A percentile compares a stretch with the other conserved stretches of the same genome.
Conservation (phyloP, 2,329 filamentous ascomycete species). For the Pseudofabraea citricarpa region DNA sequence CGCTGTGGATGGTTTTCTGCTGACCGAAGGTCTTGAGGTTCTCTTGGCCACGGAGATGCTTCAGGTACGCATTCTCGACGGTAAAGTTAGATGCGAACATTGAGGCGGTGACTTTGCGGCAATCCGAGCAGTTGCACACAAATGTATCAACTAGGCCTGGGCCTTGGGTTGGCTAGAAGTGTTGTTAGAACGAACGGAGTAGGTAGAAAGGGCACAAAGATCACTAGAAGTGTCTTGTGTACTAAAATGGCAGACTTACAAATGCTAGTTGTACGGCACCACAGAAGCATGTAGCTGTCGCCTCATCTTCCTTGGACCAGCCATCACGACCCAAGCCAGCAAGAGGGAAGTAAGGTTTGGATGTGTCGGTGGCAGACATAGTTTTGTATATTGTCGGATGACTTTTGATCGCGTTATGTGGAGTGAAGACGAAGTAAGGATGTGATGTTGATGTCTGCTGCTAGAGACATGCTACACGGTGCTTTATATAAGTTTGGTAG, state of each 20-base stretch:
- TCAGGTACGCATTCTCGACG: slow-evolving; percentile 38
- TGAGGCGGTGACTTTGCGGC: slow-evolving; percentile 56
- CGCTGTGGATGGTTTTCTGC: slow-evolving; percentile 39
- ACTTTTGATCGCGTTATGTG: too few species aligned
- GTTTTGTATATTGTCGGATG: too few species aligned
- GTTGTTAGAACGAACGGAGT: neutral
- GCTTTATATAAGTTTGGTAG: too few species aligned
- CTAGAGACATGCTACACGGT: too few species aligned
- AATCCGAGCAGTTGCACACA: slow-evolving; percentile 57
- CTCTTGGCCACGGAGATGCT: slow-evolving; percentile 45
- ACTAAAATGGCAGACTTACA: slow-evolving; percentile 30
- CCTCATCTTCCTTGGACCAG: slow-evolving; percentile 39
- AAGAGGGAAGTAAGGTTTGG: slow-evolving; percentile 33
- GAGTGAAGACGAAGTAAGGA: too few species aligned
- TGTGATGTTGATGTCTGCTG: too few species aligned
- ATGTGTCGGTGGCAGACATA: slow-evolving; percentile 12
- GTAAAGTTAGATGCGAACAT: slow-evolving; percentile 59
- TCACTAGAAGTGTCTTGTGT: too few species aligned
- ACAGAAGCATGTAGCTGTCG: slow-evolving; percentile 55
- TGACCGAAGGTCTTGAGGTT: slow-evolving; percentile 43
- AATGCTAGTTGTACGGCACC: slow-evolving; percentile 50
- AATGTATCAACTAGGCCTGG: slow-evolving; percentile 44
- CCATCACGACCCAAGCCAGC: slow-evolving; percentile 35
- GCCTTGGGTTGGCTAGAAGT: slow-evolving; percentile 36
- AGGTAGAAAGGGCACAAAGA: too few species aligned